phyloP scores from a whole-genome alignment of 2,329 filamentous ascomycete genomes.

The Aspergillus sclerotialis region DNA sequence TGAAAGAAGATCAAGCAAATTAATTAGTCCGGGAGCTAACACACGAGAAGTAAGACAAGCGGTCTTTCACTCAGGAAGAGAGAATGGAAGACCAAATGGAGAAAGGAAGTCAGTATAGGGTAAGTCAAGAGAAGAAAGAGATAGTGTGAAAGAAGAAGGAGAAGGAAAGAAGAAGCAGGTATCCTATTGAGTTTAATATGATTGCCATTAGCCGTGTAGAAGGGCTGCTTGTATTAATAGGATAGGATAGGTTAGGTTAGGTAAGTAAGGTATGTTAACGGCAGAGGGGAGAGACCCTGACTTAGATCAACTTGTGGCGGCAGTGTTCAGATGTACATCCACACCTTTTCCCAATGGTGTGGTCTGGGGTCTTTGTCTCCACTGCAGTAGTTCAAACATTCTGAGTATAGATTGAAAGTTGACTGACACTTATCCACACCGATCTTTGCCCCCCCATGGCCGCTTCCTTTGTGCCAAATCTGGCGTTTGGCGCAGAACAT shows the following conservation, averaged over 20 bases:
- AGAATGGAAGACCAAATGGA: constrained; percentile 10
- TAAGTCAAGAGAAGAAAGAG: constrained; percentile 7
- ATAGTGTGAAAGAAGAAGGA: constrained; percentile 5
- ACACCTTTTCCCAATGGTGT: too few relatives aligned
- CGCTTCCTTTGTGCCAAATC: constrained; percentile 18
- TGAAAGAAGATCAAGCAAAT: constrained; percentile 7
- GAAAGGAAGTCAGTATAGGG: constrained; percentile 11
- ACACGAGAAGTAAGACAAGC: neutral
- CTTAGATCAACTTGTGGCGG: neutral
- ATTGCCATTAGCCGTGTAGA: too few relatives aligned
- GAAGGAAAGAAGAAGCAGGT: constrained; percentile 7
- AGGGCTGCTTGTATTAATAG: too few relatives aligned
- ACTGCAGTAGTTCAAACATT: neutral
- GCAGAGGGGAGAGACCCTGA: constrained; percentile 4
- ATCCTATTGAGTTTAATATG: neutral
- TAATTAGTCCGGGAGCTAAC: neutral
- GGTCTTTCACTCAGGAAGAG: neutral
- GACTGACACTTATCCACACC: too few relatives aligned
- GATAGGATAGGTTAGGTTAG: too few relatives aligned
- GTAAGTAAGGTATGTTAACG: too few relatives aligned
- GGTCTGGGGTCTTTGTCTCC: constrained; percentile 2
- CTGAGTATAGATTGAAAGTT: neutral
- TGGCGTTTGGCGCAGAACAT: constrained; percentile 4
- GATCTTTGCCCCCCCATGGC: neutral
- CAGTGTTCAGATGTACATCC: too few relatives aligned